Evolutionary conservation across 2,329 filamentous ascomycete species (phyloP).

Genomic region (Reticulascus tulasneorum): DNA sequence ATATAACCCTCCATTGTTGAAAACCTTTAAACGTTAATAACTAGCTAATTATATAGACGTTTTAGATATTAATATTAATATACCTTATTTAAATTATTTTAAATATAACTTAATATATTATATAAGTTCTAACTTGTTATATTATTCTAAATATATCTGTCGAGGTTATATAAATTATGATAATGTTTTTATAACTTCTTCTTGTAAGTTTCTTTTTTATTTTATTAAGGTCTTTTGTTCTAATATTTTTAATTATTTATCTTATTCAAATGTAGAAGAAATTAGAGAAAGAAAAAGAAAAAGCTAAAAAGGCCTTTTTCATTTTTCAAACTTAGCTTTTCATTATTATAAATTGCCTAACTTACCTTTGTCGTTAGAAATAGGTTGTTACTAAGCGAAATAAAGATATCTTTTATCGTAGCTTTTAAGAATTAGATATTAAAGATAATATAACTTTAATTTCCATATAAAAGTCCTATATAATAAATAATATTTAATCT

Average conservation of each 20-base stretch:
- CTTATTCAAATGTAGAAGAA: neutral
- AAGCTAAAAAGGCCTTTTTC: conserved; percentile 9
- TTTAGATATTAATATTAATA: neutral
- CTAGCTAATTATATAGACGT: neutral
- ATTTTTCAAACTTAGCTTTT: neutral
- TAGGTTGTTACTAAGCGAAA: too few relatives aligned
- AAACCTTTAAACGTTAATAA: neutral
- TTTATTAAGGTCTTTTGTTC: neutral
- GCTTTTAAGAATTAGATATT: neutral
- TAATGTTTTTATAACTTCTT: neutral
- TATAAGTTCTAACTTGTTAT: too few relatives aligned
- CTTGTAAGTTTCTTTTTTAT: neutral
- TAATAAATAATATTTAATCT: conserved; percentile 7
- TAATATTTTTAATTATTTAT: neutral
- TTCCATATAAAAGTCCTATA: too few relatives aligned
- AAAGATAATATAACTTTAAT: too few relatives aligned
- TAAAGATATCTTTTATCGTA: neutral
- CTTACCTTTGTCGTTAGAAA: neutral
- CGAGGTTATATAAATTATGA: too few relatives aligned
- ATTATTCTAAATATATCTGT: too few relatives aligned
- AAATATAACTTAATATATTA: neutral
- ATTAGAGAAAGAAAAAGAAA: conserved; percentile 4
- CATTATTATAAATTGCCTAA: neutral
- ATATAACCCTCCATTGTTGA: too few relatives aligned
- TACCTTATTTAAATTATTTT: neutral